Conservation (phyloP, 768 basidiomycete genomes). For the Lactifluus pinguis region DNA sequence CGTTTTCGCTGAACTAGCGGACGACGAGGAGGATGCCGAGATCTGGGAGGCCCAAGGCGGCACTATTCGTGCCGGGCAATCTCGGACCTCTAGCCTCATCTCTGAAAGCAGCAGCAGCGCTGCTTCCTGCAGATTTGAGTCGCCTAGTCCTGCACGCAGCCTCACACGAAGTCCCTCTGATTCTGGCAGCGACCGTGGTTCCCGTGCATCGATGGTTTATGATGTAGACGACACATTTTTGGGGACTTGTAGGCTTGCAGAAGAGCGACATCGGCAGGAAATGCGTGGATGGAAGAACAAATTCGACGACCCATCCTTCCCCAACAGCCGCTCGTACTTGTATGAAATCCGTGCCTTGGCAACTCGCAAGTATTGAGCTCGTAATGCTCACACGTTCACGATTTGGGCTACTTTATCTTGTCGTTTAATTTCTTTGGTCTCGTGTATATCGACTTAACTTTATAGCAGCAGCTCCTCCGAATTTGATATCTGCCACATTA, state of each 20-base stretch:
- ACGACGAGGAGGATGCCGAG: conserved; percentile 78
- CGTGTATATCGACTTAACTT: conserved; percentile 5
- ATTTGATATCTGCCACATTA: background rate
- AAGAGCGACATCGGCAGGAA: conserved; percentile 74
- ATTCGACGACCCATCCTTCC: conserved; percentile 22
- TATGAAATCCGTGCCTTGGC: conserved; percentile 81
- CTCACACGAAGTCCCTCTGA: conserved; percentile 62
- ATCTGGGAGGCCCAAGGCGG: conserved; percentile 66
- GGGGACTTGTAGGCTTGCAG: conserved; percentile 63
- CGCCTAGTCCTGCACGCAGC: conserved; percentile 53
- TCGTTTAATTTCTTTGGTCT: conserved; percentile 9
- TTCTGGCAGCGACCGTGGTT: conserved; percentile 70
- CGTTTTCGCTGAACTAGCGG: conserved; percentile 87
- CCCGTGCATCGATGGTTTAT: conserved; percentile 68
- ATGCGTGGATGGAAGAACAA: conserved; percentile 67
- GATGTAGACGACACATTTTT: conserved; percentile 72
- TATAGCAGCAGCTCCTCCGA: background rate
- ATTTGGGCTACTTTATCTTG: conserved; percentile 9
- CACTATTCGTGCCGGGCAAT: conserved; percentile 64
- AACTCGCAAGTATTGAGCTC: conserved; percentile 56
- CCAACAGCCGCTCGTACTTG: conserved; percentile 54
- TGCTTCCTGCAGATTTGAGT: conserved; percentile 29
- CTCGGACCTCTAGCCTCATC: conserved; percentile 9
- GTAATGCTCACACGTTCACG: conserved; percentile 5
- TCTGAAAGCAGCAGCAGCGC: conserved; percentile 26